Base-by-base conservation (phyloP, 805 yeast species). In the Kodamaea hsintzibuensis region DNA sequence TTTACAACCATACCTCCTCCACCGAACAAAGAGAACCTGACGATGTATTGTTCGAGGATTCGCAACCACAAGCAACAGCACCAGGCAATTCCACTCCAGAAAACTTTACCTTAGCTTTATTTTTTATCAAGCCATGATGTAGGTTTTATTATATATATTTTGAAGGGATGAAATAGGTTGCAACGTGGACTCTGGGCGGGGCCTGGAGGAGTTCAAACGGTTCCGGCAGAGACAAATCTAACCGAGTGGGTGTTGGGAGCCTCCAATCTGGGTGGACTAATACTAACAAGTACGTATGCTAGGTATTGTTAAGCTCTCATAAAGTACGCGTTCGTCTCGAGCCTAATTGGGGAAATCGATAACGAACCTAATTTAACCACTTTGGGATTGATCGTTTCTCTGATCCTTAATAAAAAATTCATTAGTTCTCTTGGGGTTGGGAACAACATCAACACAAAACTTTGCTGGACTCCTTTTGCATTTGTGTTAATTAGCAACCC, bases 131-230 rank as follows among this genome's bases (percentile, higher is more conserved):
- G 44, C 19, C 44, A 40, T 40, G 25, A 17, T 40, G 44, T 40
- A 40, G 7, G 44, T 40, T 40, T 40, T 40, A 40, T 40, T 40
- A 40, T 40, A 40, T 40, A 40, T 40, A 40, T 40, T 40, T 40
- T 40, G 44, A 17, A 40, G 44, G 44, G 44, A 40, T 40, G 44
- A 40, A 40, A 40, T 40, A 30, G 35, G 44, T 40, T 40, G 44
- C 44, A 40, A 40, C 44, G 44, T 40, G 44, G 44, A 40, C 44
- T 40, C 44, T 17, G 44, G 44, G 25, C 25, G 44, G 44, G 44
- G 25, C 7, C 25, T 17, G n/a, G 25, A 16, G 19, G 44, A 40
- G 44, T 13, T 14, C 44, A 16, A 19, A 19, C 35, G 35, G 35
- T 30, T 30, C 35, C 35, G 35, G 35, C 35, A 30, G 33, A 27